Percentiles rank a stretch among this genome's conserved stretches.
These are phyloP conservation scores for Cocos nucifera DNA, from an alignment of 176 grass and related monocot genomes.

Conservation along the genomic window DNA sequence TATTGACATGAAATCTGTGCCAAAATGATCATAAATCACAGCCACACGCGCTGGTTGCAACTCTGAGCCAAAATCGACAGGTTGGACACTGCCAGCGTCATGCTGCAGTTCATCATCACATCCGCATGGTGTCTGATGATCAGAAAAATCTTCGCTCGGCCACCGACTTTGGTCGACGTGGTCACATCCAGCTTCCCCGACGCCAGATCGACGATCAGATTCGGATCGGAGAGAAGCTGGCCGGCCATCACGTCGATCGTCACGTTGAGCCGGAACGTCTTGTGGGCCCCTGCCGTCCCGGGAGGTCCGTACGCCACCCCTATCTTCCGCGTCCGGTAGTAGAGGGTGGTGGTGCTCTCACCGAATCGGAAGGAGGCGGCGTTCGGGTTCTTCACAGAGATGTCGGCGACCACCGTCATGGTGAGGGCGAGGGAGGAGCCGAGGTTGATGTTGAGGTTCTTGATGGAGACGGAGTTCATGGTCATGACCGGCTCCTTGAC, in stretches of 20 bases:
- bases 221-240: constrained; percentile 21
- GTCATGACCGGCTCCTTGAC: constrained; percentile 68
- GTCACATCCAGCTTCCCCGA: constrained; percentile 27
- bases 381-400: constrained; percentile 81
- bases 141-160: constrained; percentile 42
- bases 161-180: constrained; percentile 47
- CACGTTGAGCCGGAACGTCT: constrained; percentile 45
- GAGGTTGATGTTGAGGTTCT: constrained; percentile 8
- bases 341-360: constrained; percentile 39
- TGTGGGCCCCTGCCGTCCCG: constrained; percentile 34
- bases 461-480: constrained; percentile 47
- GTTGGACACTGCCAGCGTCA: constrained; percentile 21
- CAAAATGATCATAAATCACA: constrained; percentile 5
- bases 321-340: constrained; percentile 35
- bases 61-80: constrained; percentile 40
- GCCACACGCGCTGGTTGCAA: constrained; percentile 32
- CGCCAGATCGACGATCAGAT: constrained; percentile 27
- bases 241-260: constrained; percentile 40
- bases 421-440: not conserved
- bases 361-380: constrained; percentile 42
- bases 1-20: no score
- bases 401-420: constrained; percentile 41
- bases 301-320: constrained; percentile 27
- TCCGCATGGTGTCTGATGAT: constrained; percentile 25
- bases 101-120: constrained; percentile 61